phyloP scores from a whole-genome alignment of 139 green algal species.

The Closterium sp. region DNA sequence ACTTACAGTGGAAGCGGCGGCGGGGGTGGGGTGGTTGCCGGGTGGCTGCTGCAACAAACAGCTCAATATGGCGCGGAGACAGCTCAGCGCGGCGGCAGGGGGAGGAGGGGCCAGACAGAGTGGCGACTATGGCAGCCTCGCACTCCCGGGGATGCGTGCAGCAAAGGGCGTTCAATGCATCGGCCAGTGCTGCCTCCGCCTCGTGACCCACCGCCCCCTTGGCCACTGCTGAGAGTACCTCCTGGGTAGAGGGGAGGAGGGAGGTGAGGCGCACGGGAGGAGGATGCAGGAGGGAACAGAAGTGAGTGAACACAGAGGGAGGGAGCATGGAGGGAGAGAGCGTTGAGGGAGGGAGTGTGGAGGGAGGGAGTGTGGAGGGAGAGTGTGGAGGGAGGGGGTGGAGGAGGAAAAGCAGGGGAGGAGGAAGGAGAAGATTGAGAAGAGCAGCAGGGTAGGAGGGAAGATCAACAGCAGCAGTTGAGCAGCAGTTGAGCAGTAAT shows the following conservation, averaged over 20 bases:
- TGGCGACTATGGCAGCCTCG: not conserved
- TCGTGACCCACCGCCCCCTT: not conserved
- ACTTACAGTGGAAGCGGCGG: constrained; percentile 9
- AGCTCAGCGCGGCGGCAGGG: not conserved
- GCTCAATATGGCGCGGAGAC: not conserved
- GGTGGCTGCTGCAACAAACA: constrained; percentile 3
- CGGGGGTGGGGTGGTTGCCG: not conserved
- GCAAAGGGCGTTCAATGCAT: constrained; percentile 1
- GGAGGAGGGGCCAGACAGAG: not conserved
- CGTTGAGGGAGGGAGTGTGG: not conserved
- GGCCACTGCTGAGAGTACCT: not conserved
- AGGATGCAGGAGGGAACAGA: not conserved
- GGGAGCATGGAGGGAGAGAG: not conserved
- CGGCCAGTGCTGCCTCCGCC: not conserved
- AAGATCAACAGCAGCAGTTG: no score
- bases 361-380: not conserved
- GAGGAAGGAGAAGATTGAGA: not conserved
- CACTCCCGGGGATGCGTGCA: not conserved
- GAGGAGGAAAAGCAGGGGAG: not conserved
- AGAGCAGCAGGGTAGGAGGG: not conserved
- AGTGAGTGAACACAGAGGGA: not conserved
- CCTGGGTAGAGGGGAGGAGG: not conserved
- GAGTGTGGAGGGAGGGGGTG: not conserved
- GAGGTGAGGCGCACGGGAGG: not conserved
- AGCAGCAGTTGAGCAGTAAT: no score